Evolutionary conservation across 2,329 filamentous ascomycete genomes (phyloP), one percentile per base, ranked within the genome.

Genomic region (Epichloe brachyelytri): DNA sequence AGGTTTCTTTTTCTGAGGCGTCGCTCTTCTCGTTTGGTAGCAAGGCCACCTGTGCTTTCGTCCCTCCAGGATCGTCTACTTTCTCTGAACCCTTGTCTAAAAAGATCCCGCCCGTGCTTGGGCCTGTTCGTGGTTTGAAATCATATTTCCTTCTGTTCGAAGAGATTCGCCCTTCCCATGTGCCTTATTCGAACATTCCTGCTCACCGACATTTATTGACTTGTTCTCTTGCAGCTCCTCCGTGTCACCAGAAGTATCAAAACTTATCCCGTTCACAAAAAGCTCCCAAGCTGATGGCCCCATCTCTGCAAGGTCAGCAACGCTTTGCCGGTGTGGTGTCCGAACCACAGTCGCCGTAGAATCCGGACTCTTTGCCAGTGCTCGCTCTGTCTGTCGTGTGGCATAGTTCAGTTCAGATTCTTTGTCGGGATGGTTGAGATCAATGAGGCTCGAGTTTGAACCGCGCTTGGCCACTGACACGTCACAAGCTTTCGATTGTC

Each of bases 281-380:
- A 65, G 57, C 49, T 66, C 65, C 56, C 60, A 54, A 3, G 60
- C 60, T 36, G 59, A 52, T 12, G 59, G 53, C 2, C 40, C 51
- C 41, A 48, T 37, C 14, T 36, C 48, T 15, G 63, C 56, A 10
- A 55, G 20, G 12, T 58, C 47, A n/a, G 53, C 56, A 38, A 59
- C 48, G 41, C 59, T 62, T 20, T 54, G 60, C 37, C 58, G 55
- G 36, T 59, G 58, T 11, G 64, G 61, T 3, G 65, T 69, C 43
- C 62, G 64, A 11, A 74, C 58, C 11, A 73, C 60, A 1, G 72
- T 74, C 11, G 61, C 60, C 10, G 63, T 62, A 5, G 71, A 72
- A 26, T 57, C 54, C 1, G 59, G 57, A 6, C 43, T 50, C 11
- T 44, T 40, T 34, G 30, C n/a, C 15, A 30, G 45, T 12, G 10